Evolutionary conservation across 2,329 filamentous ascomycete species (phyloP), one percentile per base, ranked within the genome.

Genomic region (Botrytis elliptica): DNA sequence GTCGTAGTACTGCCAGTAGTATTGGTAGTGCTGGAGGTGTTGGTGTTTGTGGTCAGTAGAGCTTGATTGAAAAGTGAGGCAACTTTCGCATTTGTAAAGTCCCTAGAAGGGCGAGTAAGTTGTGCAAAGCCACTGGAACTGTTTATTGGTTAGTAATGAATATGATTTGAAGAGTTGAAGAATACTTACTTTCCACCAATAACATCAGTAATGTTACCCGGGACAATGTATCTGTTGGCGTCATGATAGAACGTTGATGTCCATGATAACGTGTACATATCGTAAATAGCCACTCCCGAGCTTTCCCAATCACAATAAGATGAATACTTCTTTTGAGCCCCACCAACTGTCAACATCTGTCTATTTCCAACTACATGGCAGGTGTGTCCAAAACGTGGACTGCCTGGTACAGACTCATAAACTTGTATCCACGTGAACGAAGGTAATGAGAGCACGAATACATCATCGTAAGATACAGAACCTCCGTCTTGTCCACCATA

Each of bases 401-500:
- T 72, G 14, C 63, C 63, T 22, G 64, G 82, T 10, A 76, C 79
- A 3, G 83, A 83, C 38, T 78, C 76, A 73, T 81, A 84, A 14
- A 74, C 72, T n/a, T 68, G 29, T 16, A 72, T 71, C 85, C 85
- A 86, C 7, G 76, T 82, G 74, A 86, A 86, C 0, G 84, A 83
- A 0, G 85, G 85, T 2, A 86, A 69, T 0, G 83, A 84, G 1
- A 87, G 80, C 12, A 85, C 81, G 70, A 84, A 85, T 12, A 85
- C 78, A 57, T 86, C 85, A 71, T 87, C 85, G 40, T 79, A 82
- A 29, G 75, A 76, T 36, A 76, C 75, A 16, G 79, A 74, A 18
- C 80, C 76, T 22, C 79, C 83, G 73, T 85, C 80, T 44, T 80
- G 81, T 12, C 86, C 86, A 29, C 86, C 86, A 72, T 87, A 87